Evolutionary conservation across 2,329 filamentous ascomycete genomes (phyloP), one percentile per base, ranked within the genome.

Genomic region (Penicillium expansum): DNA sequence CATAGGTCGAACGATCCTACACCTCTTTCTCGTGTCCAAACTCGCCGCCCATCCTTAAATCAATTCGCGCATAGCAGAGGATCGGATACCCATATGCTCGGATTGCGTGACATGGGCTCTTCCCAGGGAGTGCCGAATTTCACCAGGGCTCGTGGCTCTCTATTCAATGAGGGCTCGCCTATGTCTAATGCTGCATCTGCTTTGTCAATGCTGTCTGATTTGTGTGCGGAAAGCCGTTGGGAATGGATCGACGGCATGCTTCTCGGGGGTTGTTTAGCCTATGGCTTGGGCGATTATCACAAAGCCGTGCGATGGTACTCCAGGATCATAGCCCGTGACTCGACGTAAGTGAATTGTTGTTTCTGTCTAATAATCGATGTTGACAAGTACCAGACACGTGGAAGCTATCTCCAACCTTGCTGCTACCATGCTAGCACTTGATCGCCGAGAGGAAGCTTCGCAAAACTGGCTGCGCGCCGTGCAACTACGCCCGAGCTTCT

Each of bases 321-420:
- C 3, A 74, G 76, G 64, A 86, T 88, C 45, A 74, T 88, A 35
- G 78, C 79, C 29, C 77, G 82, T 38, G 86, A 88, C 70, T 71
- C 79, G 55, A 78, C 81, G 77, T 82, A 73, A 73, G 78, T 76
- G 37, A 65, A 57, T 65, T 63, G 61, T 64, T 22, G 13, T n/a
- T 48, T 53, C 27, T 38, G 18, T 22, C 3, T 47, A 13, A 20
- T 57, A 52, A 56, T 48, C 14, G n/a, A 45, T 62, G 64, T 67
- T 71, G 52, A 69, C 57, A n/a, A 49, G 57, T 61, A 22, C 59
- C 66, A 91, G 88, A 66, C 91, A 97, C 71, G 89, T 97, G 48
- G 94, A 99, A 77, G 92, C 93, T 22, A 88, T 94, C 42, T 96
- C 93, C 22, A 97, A 97, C 71, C 84, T 95, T 59, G 94, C 93